phyloP scores from a whole-genome alignment of 1,284 basidiomycete species.

The Pseudozyma sp. region DNA sequence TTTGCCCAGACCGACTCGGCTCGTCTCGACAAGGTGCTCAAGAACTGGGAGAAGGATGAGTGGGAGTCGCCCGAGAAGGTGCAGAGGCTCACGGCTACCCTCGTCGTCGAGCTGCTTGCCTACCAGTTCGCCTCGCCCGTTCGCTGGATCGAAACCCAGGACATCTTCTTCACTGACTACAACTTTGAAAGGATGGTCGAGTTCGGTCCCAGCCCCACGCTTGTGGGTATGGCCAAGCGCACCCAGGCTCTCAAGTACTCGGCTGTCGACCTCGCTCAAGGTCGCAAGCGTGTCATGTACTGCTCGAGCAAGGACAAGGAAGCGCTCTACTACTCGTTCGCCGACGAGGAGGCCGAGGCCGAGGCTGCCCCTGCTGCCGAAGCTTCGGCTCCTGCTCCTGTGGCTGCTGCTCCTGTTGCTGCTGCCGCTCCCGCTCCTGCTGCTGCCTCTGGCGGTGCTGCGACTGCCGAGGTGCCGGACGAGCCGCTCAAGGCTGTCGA shows the following conservation, averaged over 20 bases:
- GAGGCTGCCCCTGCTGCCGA: slow-evolving; percentile 71
- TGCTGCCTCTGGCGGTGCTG: slow-evolving; percentile 72
- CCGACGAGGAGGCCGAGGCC: slow-evolving; percentile 77
- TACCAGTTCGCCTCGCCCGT: slow-evolving; percentile 85
- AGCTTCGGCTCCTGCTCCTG: slow-evolving; percentile 68
- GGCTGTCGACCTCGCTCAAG: slow-evolving; percentile 84
- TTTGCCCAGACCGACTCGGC: slow-evolving; percentile 75
- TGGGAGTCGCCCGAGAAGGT: slow-evolving; percentile 86
- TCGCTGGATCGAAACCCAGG: slow-evolving; percentile 98
- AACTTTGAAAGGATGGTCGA: slow-evolving; percentile 94
- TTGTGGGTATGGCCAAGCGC: slow-evolving; percentile 94
- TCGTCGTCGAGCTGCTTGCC: slow-evolving; percentile 93
- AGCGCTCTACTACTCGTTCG: slow-evolving; percentile 97
- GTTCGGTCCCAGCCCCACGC: slow-evolving; percentile 93
- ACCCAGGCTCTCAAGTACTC: slow-evolving; percentile 98
- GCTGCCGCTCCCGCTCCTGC: slow-evolving; percentile 72
- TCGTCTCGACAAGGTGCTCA: slow-evolving; percentile 89
- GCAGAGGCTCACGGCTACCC: slow-evolving; percentile 92
- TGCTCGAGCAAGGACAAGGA: slow-evolving; percentile 95
- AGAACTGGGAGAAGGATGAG: slow-evolving; percentile 90
- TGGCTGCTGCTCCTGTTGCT: slow-evolving; percentile 70
- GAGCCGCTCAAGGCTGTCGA: slow-evolving; percentile 91
- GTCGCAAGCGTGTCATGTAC: slow-evolving; percentile 82
- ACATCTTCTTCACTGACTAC: slow-evolving; percentile 87
- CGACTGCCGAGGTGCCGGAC: slow-evolving; percentile 81